Conservation (phyloP, 2,329 filamentous ascomycete species). For the Macrophomina tecta region DNA sequence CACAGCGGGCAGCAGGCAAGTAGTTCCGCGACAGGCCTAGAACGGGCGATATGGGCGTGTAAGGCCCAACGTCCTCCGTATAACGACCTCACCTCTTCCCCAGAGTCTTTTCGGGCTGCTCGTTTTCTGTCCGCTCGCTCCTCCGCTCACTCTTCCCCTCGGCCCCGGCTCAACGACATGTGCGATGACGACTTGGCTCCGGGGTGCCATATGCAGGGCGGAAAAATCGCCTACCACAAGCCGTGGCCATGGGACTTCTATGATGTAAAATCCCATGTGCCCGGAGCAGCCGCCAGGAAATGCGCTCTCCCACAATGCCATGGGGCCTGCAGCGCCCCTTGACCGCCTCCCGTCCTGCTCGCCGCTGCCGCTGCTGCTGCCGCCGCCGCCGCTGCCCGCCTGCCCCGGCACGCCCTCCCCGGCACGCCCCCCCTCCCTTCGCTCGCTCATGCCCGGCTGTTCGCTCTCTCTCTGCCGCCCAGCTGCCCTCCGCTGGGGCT, state of each 20-base stretch:
- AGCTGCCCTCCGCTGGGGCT: not conserved
- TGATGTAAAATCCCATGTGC: conserved; percentile 13
- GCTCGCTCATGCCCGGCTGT: too few species aligned
- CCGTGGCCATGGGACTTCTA: conserved; percentile 9
- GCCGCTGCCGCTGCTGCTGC: too few species aligned
- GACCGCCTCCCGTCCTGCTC: too few species aligned
- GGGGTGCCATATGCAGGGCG: conserved; percentile 18
- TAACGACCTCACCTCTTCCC: conserved; percentile 1
- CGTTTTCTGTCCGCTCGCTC: not conserved
- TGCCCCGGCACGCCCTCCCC: too few species aligned
- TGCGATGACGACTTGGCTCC: conserved; percentile 17
- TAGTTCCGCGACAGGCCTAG: conserved; percentile 9
- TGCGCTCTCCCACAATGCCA: not conserved
- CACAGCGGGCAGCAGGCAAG: not conserved
- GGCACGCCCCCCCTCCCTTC: too few species aligned
- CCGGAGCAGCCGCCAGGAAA: not conserved
- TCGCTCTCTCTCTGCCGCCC: too few species aligned
- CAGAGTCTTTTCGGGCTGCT: not conserved
- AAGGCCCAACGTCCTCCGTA: conserved; percentile 13
- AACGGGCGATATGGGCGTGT: not conserved
- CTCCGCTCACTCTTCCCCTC: not conserved
- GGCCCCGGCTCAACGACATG: not conserved
- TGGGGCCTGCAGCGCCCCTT: not conserved
- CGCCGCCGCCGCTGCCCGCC: too few species aligned
- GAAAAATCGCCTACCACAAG: conserved; percentile 9